A percentile compares a stretch with the other conserved stretches of the same genome.
Conservation (phyloP, 768 basidiomycete genomes). For the Galerina marginata region DNA sequence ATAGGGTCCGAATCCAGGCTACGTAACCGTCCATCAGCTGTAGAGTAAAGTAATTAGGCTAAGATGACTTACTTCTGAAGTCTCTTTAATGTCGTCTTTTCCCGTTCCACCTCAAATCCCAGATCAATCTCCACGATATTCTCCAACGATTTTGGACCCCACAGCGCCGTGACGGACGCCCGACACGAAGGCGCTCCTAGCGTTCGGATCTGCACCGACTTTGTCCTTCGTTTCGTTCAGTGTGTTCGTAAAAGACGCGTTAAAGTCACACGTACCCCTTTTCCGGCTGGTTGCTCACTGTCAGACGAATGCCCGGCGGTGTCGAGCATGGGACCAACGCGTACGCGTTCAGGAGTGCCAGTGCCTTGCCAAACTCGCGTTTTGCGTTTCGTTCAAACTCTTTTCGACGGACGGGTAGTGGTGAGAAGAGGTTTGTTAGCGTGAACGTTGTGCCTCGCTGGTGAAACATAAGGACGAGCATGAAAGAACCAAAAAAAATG, state of each 20-base stretch:
- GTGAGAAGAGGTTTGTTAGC: slow-evolving; percentile 73
- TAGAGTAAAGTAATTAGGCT: not conserved
- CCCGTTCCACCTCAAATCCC: slow-evolving; percentile 69
- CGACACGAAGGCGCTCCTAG: slow-evolving; percentile 67
- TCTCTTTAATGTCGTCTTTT: slow-evolving; percentile 53
- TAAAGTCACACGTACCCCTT: slow-evolving; percentile 62
- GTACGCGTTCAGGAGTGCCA: slow-evolving; percentile 85
- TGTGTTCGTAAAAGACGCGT: not conserved
- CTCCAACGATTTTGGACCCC: slow-evolving; percentile 84
- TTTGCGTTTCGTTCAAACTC: slow-evolving; percentile 90
- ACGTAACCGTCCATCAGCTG: not conserved
- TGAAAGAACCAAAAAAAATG: not conserved
- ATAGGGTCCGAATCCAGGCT: slow-evolving; percentile 33
- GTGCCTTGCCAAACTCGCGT: slow-evolving; percentile 86
- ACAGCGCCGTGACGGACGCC: slow-evolving; percentile 73
- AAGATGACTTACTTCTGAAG: slow-evolving; percentile 29
- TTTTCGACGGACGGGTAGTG: slow-evolving; percentile 89
- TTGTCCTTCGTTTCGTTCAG: slow-evolving; percentile 47
- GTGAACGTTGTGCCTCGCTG: slow-evolving; percentile 88
- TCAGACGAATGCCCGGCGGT: slow-evolving; percentile 72
- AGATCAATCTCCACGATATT: slow-evolving; percentile 78
- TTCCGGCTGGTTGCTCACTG: slow-evolving; percentile 69
- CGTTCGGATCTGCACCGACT: slow-evolving; percentile 74
- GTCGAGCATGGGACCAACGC: slow-evolving; percentile 87
- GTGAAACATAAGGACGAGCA: not conserved